phyloP scores from a whole-genome alignment of 257 asterid genomes.

The Buddleja alternifolia region DNA sequence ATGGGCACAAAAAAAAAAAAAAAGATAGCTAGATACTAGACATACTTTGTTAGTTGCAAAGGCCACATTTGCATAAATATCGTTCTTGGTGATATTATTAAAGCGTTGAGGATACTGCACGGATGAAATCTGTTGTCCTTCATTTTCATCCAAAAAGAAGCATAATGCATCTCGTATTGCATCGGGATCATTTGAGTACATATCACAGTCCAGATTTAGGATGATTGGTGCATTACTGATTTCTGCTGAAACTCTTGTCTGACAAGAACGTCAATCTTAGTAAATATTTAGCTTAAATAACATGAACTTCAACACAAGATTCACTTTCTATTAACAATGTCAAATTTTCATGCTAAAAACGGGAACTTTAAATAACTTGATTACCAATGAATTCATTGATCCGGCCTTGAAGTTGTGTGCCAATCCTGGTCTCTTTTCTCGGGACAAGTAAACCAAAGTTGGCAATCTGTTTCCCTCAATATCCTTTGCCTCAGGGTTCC shows the following conservation, averaged over 20 bases:
- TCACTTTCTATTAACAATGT: too few relatives aligned
- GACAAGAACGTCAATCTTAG: too few relatives aligned
- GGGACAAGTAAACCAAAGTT: conserved; percentile 50
- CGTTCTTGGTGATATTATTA: conserved; percentile 53
- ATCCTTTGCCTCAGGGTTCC: conserved; percentile 39
- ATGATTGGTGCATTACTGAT: conserved; percentile 84
- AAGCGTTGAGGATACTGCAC: conserved; percentile 72
- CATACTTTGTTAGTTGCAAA: conserved; percentile 42
- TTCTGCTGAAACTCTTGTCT: conserved; percentile 77
- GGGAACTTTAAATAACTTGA: too few relatives aligned
- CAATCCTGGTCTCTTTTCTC: conserved; percentile 50
- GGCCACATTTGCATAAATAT: conserved; percentile 46
- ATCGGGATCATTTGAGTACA: conserved; percentile 81
- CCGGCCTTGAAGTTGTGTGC: conserved; percentile 66
- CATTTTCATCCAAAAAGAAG: conserved; percentile 70
- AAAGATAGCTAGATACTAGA: background rate
- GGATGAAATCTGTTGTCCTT: conserved; percentile 50
- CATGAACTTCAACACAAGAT: too few relatives aligned
- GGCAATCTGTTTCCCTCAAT: conserved; percentile 44
- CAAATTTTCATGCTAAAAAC: too few relatives aligned
- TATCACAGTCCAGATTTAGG: conserved; percentile 87
- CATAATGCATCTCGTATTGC: conserved; percentile 65
- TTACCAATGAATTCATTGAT: conserved; percentile 61
- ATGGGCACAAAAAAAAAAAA: too few relatives aligned
- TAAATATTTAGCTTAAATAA: too few relatives aligned